Evolutionary conservation across 1,139 yeast species (phyloP).

Genomic region (Blastobotrys serpentis): DNA sequence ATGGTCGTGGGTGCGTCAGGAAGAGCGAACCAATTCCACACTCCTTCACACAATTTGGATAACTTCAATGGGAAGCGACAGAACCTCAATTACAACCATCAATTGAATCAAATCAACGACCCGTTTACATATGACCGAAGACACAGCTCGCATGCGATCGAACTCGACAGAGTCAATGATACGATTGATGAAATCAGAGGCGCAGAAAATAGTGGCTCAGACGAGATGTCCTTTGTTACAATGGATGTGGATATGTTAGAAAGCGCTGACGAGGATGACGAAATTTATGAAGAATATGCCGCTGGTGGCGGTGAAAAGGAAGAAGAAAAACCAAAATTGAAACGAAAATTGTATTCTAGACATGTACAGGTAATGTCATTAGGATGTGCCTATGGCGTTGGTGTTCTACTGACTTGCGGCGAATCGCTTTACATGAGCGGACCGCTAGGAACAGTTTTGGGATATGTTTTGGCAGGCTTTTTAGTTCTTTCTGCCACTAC

Average conservation of each 20-base stretch:
- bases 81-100: conserved; percentile 30
- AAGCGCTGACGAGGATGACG: conserved; percentile 26
- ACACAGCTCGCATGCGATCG: conserved; percentile 7
- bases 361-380: conserved; percentile 81
- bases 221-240: conserved; percentile 28
- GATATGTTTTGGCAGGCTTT: conserved; percentile 64
- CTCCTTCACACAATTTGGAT: conserved; percentile 32
- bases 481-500: conserved; percentile 68
- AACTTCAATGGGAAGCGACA: conserved; percentile 34
- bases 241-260: conserved; percentile 30
- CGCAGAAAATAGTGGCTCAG: conserved; percentile 13
- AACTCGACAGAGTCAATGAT: conserved; percentile 8
- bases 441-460: conserved; percentile 75
- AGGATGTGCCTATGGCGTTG: conserved; percentile 86
- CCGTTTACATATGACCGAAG: conserved; percentile 28
- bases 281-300: conserved; percentile 6
- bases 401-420: conserved; percentile 72
- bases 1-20: conserved; percentile 17
- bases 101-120: conserved; percentile 29
- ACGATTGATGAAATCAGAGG: not conserved
- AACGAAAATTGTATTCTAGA: conserved; percentile 62
- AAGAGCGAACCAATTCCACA: conserved; percentile 19
- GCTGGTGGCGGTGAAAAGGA: conserved; percentile 4
- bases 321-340: conserved; percentile 22
- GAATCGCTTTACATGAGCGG: conserved; percentile 77